phyloP scores from a whole-genome alignment of 805 yeast species.

The Jamesozyma spencerorum region DNA sequence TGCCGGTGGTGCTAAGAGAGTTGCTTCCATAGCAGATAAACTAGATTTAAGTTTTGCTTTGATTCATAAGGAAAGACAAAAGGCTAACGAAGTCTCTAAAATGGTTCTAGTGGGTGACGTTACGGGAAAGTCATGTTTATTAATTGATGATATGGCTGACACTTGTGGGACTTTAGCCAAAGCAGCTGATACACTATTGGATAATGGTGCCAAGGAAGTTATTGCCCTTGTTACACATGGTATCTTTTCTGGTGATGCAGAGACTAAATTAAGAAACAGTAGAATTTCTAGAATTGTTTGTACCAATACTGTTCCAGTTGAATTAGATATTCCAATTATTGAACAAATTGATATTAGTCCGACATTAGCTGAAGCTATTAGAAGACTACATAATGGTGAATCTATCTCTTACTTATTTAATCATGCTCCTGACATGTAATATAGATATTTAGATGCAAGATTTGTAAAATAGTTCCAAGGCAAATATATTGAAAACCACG shows the following conservation, averaged over 20 bases:
- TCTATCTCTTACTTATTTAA: slow-evolving; percentile 70
- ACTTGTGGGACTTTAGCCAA: slow-evolving; percentile 95
- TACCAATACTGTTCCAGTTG: slow-evolving; percentile 87
- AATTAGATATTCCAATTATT: slow-evolving; percentile 54
- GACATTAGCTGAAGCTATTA: slow-evolving; percentile 83
- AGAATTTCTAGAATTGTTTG: slow-evolving; percentile 70
- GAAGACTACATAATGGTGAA: slow-evolving; percentile 95
- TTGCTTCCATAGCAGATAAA: slow-evolving; percentile 86
- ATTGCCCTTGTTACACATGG: slow-evolving; percentile 96
- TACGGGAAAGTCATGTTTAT: slow-evolving; percentile 64
- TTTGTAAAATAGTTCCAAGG: not conserved
- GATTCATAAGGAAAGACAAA: slow-evolving; percentile 91
- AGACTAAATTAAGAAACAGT: slow-evolving; percentile 58
- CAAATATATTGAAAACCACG: no score
- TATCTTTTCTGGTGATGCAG: slow-evolving; percentile 78
- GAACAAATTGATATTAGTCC: slow-evolving; percentile 80
- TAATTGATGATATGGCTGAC: slow-evolving; percentile 97
- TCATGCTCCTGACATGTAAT: slow-evolving; percentile 26
- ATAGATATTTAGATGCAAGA: not conserved
- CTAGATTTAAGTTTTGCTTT: slow-evolving; percentile 88
- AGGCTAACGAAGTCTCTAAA: slow-evolving; percentile 87
- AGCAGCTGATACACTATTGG: slow-evolving; percentile 80
- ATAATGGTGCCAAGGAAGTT: slow-evolving; percentile 74
- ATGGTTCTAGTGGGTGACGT: slow-evolving; percentile 98
- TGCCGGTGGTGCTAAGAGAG: slow-evolving; percentile 98